Base-by-base conservation (phyloP, 164 flowering plant genomes). In the Paratinospora sagittata region DNA sequence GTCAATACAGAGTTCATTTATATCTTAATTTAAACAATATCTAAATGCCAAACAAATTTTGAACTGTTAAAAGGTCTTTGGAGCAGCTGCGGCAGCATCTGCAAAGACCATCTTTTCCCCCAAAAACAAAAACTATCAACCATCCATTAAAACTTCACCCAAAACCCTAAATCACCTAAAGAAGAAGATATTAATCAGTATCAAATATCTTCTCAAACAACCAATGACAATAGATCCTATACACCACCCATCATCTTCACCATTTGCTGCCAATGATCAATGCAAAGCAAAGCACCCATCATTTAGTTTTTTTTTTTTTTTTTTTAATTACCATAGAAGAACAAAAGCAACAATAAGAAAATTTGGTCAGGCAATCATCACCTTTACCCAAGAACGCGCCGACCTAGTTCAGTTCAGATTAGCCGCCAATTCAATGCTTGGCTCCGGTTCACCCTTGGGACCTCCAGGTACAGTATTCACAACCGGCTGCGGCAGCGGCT, bases 401-500 rank as follows among this genome's bases (percentile, higher is more conserved):
- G 33, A 67, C 43, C 23, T 67, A 67, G 55, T 67, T 27, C 34
- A 30, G 34, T 67, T 27, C 6, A 43, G 60, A 63, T 77, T 77
- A 27, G 63, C 30, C 3, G 37, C 70, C 19, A 73, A 36, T 24
- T 43, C 73, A 34, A 66, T 39, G 6, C 17, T 69, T 12, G 71
- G 75, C 17, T 75, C 83, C 37, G 66, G 45, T 33, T 23, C 72
- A 27, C 52, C 47, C 30, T 68, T 68, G 45, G 72, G n/a, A 63
- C 26, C 64, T 2, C 73, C 75, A 57, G 69, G 73, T 67, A 5
- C 57, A 24, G 33, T n/a, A 41, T 13, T 26, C 57, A 23, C 69
- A 23, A 30, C 33, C 2, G 21, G 5, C 26, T 49, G 79, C 24
- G 17, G 68, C 68, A 66, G 80, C 21, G 36, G 72, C 1, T 49